Percentiles rank a stretch among this genome's conserved stretches.
Evolutionary conservation across 2,329 filamentous ascomycete genomes (phyloP).

Genomic region (Teratosphaeria destructans): DNA sequence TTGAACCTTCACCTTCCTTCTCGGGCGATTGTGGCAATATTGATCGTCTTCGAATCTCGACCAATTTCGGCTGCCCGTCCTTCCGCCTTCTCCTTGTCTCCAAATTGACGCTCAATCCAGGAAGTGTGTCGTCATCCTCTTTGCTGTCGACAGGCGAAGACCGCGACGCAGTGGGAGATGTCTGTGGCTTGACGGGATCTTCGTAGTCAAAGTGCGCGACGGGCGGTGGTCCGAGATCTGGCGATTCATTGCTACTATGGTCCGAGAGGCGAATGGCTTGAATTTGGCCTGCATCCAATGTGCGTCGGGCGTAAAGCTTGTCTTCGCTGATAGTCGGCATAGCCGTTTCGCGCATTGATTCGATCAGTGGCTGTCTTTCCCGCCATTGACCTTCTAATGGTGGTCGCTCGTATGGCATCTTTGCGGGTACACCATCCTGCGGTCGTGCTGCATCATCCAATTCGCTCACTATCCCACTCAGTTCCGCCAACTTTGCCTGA

Average conservation of each 20-base stretch:
- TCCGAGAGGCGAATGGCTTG: slow-evolving; percentile 40
- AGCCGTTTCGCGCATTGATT: slow-evolving; percentile 27
- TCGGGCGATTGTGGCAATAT: slow-evolving; percentile 31
- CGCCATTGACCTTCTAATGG: slow-evolving; percentile 18
- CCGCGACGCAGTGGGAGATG: slow-evolving; percentile 4
- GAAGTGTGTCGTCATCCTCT: slow-evolving; percentile 25
- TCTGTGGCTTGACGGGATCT: slow-evolving; percentile 31
- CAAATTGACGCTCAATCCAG: slow-evolving; percentile 36
- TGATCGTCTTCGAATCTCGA: slow-evolving; percentile 29
- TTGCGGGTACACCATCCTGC: not conserved
- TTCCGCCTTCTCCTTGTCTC: slow-evolving; percentile 44
- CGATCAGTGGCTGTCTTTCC: slow-evolving; percentile 21
- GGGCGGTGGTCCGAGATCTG: slow-evolving; percentile 54
- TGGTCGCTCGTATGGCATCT: slow-evolving; percentile 6
- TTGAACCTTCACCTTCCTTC: slow-evolving; percentile 21
- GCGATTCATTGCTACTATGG: slow-evolving; percentile 46
- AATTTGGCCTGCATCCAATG: slow-evolving; percentile 54
- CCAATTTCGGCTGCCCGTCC: slow-evolving; percentile 38
- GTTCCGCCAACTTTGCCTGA: slow-evolving; percentile 61
- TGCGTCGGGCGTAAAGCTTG: slow-evolving; percentile 56
- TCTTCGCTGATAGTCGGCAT: slow-evolving; percentile 60
- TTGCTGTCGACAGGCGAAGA: slow-evolving; percentile 1
- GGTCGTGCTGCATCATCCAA: slow-evolving; percentile 39
- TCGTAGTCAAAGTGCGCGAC: slow-evolving; percentile 42
- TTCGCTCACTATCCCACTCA: slow-evolving; percentile 52